Evolutionary conservation across 768 basidiomycete species (phyloP), one percentile per base, ranked within the genome.

Genomic region (Hypholoma sublateritium): DNA sequence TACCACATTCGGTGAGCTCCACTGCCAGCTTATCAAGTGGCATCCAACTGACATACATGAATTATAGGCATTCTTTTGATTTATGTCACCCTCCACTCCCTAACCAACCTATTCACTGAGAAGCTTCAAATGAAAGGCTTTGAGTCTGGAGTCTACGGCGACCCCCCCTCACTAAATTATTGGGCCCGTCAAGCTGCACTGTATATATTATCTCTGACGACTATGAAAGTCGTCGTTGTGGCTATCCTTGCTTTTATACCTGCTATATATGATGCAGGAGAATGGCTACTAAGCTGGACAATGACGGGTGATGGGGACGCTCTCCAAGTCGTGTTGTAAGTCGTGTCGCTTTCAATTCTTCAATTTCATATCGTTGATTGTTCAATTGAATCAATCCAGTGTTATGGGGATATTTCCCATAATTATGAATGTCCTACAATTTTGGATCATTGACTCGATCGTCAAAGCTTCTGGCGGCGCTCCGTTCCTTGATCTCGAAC

Each of bases 381-480:
- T 35, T 59, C 48, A 39, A 55, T 39, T 41, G 21, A 56, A 46
- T 56, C 35, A 22, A 52, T 60, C 43, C 50, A 93, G 90, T 62
- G 88, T 88, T 21, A 95, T 98, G 92, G 92, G 93, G 51, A 71
- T 96, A 50, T 94, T 95, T 74, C 95, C 94, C 0, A 89, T 91
- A 62, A 74, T 86, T 42, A 92, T 93, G 91, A 94, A 94, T 70
- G 74, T 93, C 36, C 63, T 93, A 11, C 96, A 98, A 69, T 98
- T 98, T 80, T 95, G 95, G 86, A 76, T 97, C 50, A 95, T 97
- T 56, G 93, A 97, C 73, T 89, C 91, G 0, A 94, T 95, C 51
- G 91, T 95, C 67, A 95, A 95, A 72, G 87, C 87, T 1, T 68
- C 70, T 25, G 61, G 73, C 8, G 65, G 79, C 3, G 66, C 74